Evolutionary conservation across 2,329 filamentous ascomycete genomes (phyloP).

Genomic region (Aspergillus melleus): DNA sequence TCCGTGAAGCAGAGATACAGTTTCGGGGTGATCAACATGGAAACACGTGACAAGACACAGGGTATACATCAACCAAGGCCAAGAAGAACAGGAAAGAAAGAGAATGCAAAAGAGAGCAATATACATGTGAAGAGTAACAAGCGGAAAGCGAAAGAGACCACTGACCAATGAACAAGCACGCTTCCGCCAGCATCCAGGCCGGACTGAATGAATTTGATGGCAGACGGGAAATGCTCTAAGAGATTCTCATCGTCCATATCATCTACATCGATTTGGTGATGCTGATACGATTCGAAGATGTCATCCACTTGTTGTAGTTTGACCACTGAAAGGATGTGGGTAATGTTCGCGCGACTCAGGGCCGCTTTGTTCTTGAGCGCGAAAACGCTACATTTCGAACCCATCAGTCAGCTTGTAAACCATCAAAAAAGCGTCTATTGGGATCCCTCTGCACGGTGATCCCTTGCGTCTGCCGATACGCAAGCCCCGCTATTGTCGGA

Average conservation of each 20-base stretch:
- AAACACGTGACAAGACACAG: not conserved
- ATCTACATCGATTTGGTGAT: slow-evolving; percentile 80
- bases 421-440: not conserved
- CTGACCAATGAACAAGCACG: slow-evolving; percentile 71
- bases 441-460: not conserved
- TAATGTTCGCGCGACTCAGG: slow-evolving; percentile 73
- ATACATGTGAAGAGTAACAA: not conserved
- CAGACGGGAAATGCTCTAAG: slow-evolving; percentile 73
- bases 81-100: not conserved
- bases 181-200: slow-evolving; percentile 63
- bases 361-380: slow-evolving; percentile 70
- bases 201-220: slow-evolving; percentile 79
- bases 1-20: not conserved
- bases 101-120: not conserved
- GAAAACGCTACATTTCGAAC: slow-evolving; percentile 64
- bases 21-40: not conserved
- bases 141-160: slow-evolving; percentile 7
- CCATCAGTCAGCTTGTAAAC: slow-evolving; percentile 5
- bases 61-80: not conserved
- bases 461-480: not conserved
- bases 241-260: slow-evolving; percentile 89
- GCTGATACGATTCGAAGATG: slow-evolving; percentile 64
- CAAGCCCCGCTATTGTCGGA: slow-evolving; percentile 3
- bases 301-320: slow-evolving; percentile 59
- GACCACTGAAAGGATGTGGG: slow-evolving; percentile 84